phyloP scores from a whole-genome alignment of 2,329 filamentous ascomycete species.

The Ophiosphaerella narmari region DNA sequence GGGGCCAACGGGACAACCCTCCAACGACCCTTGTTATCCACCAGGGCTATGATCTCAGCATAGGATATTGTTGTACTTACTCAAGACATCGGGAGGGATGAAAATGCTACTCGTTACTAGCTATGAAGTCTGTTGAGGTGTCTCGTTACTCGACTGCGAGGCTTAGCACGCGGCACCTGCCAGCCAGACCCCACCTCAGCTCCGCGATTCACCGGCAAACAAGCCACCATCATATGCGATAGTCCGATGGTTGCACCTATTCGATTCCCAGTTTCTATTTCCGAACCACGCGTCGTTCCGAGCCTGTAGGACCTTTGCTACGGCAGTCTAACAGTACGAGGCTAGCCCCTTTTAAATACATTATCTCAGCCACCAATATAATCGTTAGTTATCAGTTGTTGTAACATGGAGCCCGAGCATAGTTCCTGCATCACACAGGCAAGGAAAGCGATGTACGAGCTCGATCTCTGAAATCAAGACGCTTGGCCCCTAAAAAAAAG shows the following conservation, averaged over 20 bases:
- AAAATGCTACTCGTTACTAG: too few species aligned
- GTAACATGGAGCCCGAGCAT: not conserved
- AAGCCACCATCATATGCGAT: too few species aligned
- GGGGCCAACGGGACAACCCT: too few species aligned
- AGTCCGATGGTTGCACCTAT: not conserved
- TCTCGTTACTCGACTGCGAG: too few species aligned
- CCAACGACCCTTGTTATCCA: too few species aligned
- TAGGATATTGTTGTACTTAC: too few species aligned
- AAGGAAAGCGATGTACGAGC: constrained; percentile 12
- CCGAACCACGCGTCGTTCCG: not conserved
- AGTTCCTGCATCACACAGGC: not conserved
- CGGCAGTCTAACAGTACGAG: not conserved
- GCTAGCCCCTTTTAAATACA: not conserved
- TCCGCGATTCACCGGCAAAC: too few species aligned
- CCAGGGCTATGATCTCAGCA: too few species aligned
- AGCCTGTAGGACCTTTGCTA: not conserved
- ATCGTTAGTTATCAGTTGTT: constrained; percentile 3
- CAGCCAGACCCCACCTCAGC: too few species aligned
- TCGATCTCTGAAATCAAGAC: constrained; percentile 1
- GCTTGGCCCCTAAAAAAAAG: not conserved
- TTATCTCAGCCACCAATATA: not conserved
- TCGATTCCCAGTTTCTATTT: not conserved
- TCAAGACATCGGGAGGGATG: too few species aligned
- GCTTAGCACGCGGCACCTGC: too few species aligned
- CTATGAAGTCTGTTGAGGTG: too few species aligned